A percentile compares a stretch with the other conserved stretches of the same genome.
phyloP scores from a whole-genome alignment of 2,329 filamentous ascomycete species.

The Xylaria sp. region DNA sequence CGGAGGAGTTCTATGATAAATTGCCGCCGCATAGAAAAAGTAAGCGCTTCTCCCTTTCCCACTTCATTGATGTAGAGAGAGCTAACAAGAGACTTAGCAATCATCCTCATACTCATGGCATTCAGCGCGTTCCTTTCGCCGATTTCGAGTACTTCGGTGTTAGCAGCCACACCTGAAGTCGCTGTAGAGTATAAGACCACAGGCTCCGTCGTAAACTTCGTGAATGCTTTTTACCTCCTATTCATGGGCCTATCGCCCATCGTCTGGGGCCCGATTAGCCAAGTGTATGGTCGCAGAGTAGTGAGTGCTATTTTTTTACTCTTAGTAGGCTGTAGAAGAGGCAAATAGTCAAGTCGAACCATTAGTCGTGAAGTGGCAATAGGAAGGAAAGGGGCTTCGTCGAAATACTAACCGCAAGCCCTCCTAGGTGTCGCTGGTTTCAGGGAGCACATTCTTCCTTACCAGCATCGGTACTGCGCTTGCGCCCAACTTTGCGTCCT shows the following conservation, averaged over 20 bases:
- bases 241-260: constrained; percentile 67
- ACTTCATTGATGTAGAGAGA: neutral
- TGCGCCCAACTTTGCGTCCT: constrained; percentile 63
- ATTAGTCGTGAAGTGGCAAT: neutral
- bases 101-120: constrained; percentile 64
- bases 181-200: constrained; percentile 59
- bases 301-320: constrained; percentile 37
- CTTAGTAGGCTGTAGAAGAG: neutral
- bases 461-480: constrained; percentile 70
- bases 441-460: constrained; percentile 58
- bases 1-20: constrained; percentile 58
- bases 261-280: constrained; percentile 68
- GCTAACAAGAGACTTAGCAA: constrained; percentile 23
- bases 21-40: constrained; percentile 57
- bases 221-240: constrained; percentile 65
- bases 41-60: neutral
- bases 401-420: constrained; percentile 2
- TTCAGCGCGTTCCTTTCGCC: constrained; percentile 74
- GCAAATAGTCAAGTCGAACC: neutral
- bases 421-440: constrained; percentile 50
- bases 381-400: neutral
- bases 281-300: constrained; percentile 55
- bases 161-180: constrained; percentile 70
- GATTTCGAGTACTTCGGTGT: constrained; percentile 65
- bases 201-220: constrained; percentile 64